Percentiles rank a stretch among this genome's conserved stretches.
Evolutionary conservation across 208 protist species (phyloP).

Genomic region (Entamoeba invadens): DNA sequence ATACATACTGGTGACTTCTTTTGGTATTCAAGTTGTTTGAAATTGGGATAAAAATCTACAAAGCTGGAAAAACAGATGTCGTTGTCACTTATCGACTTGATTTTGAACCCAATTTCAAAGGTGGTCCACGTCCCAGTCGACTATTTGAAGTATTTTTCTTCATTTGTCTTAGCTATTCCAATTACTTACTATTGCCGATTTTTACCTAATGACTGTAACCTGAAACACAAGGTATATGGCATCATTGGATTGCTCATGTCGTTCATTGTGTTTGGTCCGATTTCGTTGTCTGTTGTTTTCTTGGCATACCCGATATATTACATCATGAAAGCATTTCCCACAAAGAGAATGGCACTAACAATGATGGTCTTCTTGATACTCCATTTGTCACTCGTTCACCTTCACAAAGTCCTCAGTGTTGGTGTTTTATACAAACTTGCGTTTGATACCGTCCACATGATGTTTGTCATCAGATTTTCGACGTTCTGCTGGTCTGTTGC

Average conservation of each 20-base stretch:
- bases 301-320: neutral
- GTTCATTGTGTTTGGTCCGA: neutral
- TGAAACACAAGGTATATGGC: neutral
- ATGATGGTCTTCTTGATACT: neutral
- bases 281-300: neutral
- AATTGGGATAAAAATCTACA: too few species aligned
- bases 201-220: neutral
- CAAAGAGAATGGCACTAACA: neutral
- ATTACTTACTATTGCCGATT: neutral
- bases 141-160: neutral
- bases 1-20: too few species aligned
- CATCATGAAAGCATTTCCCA: neutral
- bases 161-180: neutral
- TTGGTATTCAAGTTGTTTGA: too few species aligned
- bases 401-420: neutral
- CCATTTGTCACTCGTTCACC: neutral
- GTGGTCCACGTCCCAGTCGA: neutral
- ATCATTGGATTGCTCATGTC: neutral
- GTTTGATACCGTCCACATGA: neutral
- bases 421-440: neutral
- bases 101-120: neutral
- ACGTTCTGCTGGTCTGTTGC: neutral
- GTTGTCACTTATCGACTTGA: neutral
- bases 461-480: neutral
- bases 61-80: too few species aligned